phyloP scores from a whole-genome alignment of 441 rosid genomes.

The Syzygium syzygioides region DNA sequence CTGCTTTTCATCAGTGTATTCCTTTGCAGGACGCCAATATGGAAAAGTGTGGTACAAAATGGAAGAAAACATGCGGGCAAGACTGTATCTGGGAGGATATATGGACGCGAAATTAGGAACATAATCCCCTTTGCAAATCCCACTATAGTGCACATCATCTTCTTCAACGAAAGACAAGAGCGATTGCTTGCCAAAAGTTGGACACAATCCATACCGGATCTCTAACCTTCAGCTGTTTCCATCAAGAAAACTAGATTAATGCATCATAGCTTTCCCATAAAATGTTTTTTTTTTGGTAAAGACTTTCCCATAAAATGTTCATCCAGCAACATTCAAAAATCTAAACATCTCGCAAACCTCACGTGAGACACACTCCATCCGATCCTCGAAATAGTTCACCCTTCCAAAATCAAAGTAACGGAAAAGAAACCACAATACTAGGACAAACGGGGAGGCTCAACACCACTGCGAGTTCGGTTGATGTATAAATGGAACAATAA shows the following conservation, averaged over 20 bases:
- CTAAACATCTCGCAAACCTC: too few species aligned
- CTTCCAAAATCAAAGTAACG: too few species aligned
- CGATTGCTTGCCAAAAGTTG: constrained; percentile 58
- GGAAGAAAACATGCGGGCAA: constrained; percentile 59
- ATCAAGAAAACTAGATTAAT: constrained; percentile 9
- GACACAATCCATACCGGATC: constrained; percentile 58
- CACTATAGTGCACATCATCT: constrained; percentile 62
- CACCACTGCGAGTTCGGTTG: too few species aligned
- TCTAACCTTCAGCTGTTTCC: constrained; percentile 55
- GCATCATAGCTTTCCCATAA: background rate
- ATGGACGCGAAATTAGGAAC: constrained; percentile 57
- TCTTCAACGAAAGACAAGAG: constrained; percentile 56
- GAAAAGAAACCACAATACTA: too few species aligned
- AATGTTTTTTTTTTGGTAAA: too few species aligned
- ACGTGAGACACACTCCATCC: too few species aligned
- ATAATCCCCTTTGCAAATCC: constrained; percentile 60
- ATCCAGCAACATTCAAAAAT: too few species aligned
- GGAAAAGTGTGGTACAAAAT: constrained; percentile 56
- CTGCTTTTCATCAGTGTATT: constrained; percentile 59
- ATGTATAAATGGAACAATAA: too few species aligned
- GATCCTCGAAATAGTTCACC: too few species aligned
- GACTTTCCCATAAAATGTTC: background rate
- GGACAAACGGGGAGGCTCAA: too few species aligned
- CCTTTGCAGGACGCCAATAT: constrained; percentile 70
- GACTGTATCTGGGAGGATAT: constrained; percentile 49